Conservation (phyloP, 148 eudicot genomes). For the Bassia scoparia region DNA sequence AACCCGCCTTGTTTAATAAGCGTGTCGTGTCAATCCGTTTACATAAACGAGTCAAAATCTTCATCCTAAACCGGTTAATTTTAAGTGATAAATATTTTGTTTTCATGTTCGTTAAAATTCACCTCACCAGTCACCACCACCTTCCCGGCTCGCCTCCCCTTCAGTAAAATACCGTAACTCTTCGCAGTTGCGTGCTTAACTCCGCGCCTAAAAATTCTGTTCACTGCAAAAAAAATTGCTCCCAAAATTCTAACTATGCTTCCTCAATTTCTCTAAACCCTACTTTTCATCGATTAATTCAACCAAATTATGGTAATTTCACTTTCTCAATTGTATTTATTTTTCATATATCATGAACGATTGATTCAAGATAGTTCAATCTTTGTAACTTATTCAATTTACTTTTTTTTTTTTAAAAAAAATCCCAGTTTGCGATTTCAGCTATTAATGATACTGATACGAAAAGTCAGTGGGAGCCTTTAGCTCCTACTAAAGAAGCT, state of each 20-base stretch:
- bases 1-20: too few species aligned
- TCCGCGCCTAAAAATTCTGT: conserved; percentile 3
- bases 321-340: not conserved
- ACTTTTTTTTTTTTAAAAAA: not conserved
- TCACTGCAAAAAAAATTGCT: not conserved
- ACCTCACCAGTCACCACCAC: not conserved
- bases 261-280: not conserved
- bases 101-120: not conserved
- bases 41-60: too few species aligned
- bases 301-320: conserved; percentile 17
- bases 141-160: too few species aligned
- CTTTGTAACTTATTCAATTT: conserved; percentile 1
- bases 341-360: not conserved
- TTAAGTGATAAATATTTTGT: too few species aligned
- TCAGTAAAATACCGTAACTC: too few species aligned
- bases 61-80: too few species aligned
- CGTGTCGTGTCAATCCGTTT: too few species aligned
- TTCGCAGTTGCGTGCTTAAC: not conserved
- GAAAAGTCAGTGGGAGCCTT: conserved; percentile 70
- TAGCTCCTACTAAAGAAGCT: conserved; percentile 99
- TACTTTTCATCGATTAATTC: not conserved
- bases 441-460: conserved; percentile 88
- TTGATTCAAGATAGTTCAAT: not conserved
- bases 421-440: conserved; percentile 73
- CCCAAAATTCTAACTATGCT: not conserved